Evolutionary conservation across 345 rosid genomes (phyloP).

Genomic region (Leavenworthia alabamica): DNA sequence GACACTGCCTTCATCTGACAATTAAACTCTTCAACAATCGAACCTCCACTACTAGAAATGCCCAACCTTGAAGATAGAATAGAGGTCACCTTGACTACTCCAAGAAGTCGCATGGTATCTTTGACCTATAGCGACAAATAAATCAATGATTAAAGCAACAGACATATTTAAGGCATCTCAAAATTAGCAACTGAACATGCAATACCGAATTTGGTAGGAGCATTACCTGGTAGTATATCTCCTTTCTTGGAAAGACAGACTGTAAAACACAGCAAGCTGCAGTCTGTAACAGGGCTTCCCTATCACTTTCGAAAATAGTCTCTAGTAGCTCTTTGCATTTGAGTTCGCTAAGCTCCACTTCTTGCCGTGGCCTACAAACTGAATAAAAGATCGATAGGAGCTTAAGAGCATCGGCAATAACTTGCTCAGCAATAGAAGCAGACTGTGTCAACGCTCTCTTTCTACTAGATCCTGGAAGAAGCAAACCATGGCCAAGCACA

Average conservation of each 20-base stretch:
- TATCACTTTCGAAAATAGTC: constrained; percentile 79
- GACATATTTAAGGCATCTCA: not conserved
- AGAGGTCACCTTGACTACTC: constrained; percentile 82
- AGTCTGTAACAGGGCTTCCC: constrained; percentile 81
- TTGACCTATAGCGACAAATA: constrained; percentile 50
- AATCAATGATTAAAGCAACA: constrained; percentile 12
- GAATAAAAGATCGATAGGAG: constrained; percentile 67
- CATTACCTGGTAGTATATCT: constrained; percentile 74
- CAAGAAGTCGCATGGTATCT: constrained; percentile 90
- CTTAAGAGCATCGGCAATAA: constrained; percentile 82
- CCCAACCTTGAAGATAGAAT: constrained; percentile 69
- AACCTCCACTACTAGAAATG: constrained; percentile 64
- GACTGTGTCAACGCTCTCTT: constrained; percentile 59
- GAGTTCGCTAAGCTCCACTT: constrained; percentile 49
- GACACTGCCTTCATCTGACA: constrained; percentile 95
- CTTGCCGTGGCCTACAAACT: constrained; percentile 47
- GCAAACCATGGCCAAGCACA: constrained; percentile 72
- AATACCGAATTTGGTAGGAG: constrained; percentile 7
- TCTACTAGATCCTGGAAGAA: constrained; percentile 57
- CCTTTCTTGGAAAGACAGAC: constrained; percentile 75
- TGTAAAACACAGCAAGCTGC: constrained; percentile 88
- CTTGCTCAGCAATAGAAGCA: constrained; percentile 79
- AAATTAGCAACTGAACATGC: constrained; percentile 9
- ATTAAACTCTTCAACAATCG: constrained; percentile 89
- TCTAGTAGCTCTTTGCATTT: constrained; percentile 81